These are phyloP conservation scores for Penicillium malachiteum DNA, from an alignment of 495 filamentous ascomycete genomes.

Conservation along the genomic window DNA sequence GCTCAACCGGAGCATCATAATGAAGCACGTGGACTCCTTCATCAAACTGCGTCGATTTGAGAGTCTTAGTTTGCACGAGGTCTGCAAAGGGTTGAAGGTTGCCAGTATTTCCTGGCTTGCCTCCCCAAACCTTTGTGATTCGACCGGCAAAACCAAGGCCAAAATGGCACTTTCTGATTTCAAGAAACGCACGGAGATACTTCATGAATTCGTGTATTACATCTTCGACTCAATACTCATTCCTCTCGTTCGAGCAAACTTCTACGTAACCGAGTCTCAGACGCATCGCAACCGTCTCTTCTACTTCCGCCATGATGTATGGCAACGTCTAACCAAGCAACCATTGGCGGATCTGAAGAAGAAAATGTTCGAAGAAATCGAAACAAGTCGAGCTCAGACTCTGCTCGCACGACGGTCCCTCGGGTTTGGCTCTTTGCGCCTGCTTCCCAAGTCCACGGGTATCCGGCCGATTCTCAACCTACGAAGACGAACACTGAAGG, in stretches of 20 bases:
- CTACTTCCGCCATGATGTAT: slow-evolving; percentile 93
- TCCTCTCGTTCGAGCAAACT: slow-evolving; percentile 81
- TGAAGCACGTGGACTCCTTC: slow-evolving; percentile 71
- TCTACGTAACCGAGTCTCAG: slow-evolving; percentile 92
- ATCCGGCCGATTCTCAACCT: slow-evolving; percentile 87
- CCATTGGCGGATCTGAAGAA: slow-evolving; percentile 66
- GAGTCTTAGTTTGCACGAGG: slow-evolving; percentile 73
- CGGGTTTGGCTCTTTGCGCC: slow-evolving; percentile 74
- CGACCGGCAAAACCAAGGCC: slow-evolving; percentile 4
- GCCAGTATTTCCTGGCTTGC: slow-evolving; percentile 70
- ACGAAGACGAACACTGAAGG: slow-evolving; percentile 56
- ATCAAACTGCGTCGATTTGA: slow-evolving; percentile 78
- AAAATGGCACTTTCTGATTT: slow-evolving; percentile 71
- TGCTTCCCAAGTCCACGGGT: slow-evolving; percentile 71
- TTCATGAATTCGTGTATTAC: slow-evolving; percentile 87
- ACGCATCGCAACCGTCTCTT: slow-evolving; percentile 78
- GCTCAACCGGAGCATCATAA: slow-evolving; percentile 59
- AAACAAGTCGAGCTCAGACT: slow-evolving; percentile 51
- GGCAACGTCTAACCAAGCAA: slow-evolving; percentile 73
- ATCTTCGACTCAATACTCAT: slow-evolving; percentile 88
- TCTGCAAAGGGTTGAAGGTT: slow-evolving; percentile 75
- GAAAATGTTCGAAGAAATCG: slow-evolving; percentile 80
- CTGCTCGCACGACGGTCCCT: slow-evolving; percentile 62
- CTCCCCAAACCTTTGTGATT: slow-evolving; percentile 37
- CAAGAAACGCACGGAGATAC: slow-evolving; percentile 73